Evolutionary conservation across 2,329 filamentous ascomycete genomes (phyloP).

Genomic region (Gnomoniopsis smithogilvyi): DNA sequence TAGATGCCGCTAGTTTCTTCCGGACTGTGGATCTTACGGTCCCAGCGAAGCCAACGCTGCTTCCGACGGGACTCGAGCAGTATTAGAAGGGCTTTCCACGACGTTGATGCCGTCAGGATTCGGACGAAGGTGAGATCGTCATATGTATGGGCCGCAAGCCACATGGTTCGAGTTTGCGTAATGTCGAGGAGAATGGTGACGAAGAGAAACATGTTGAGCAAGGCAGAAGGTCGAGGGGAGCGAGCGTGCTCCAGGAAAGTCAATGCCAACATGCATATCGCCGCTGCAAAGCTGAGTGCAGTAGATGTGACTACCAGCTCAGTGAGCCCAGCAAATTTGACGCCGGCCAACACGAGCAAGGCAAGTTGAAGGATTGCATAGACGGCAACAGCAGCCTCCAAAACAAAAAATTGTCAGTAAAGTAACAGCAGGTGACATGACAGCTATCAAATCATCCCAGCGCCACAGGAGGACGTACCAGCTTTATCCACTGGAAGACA

Average conservation of each 20-base stretch:
- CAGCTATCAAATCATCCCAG: background rate
- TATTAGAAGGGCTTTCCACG: slow-evolving; percentile 31
- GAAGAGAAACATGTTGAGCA: slow-evolving; percentile 39
- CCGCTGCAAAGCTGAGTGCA: slow-evolving; percentile 23
- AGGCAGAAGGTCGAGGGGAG: slow-evolving; percentile 37
- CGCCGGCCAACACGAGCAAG: slow-evolving; percentile 28
- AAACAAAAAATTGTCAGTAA: slow-evolving; percentile 15
- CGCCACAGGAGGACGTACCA: slow-evolving; percentile 23
- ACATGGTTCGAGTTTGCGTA: slow-evolving; percentile 39
- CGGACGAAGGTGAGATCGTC: slow-evolving; percentile 17
- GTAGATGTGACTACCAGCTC: slow-evolving; percentile 22
- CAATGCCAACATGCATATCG: slow-evolving; percentile 28
- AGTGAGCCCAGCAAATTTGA: slow-evolving; percentile 18
- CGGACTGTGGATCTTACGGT: slow-evolving; percentile 34
- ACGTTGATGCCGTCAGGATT: slow-evolving; percentile 18
- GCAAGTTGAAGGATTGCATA: slow-evolving; percentile 30
- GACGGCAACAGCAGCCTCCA: slow-evolving; percentile 20
- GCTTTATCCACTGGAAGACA: slow-evolving; percentile 31
- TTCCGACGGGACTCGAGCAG: slow-evolving; percentile 37
- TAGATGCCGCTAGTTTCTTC: slow-evolving; percentile 31
- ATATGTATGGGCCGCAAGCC: slow-evolving; percentile 26
- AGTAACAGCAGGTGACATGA: background rate
- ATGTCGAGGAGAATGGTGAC: slow-evolving; percentile 42
- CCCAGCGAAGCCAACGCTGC: slow-evolving; percentile 35
- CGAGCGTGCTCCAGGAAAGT: slow-evolving; percentile 29